Evolutionary conservation across 768 basidiomycete genomes (phyloP), one percentile per base, ranked within the genome.

Genomic region (Kwoniella newhampshirensis): DNA sequence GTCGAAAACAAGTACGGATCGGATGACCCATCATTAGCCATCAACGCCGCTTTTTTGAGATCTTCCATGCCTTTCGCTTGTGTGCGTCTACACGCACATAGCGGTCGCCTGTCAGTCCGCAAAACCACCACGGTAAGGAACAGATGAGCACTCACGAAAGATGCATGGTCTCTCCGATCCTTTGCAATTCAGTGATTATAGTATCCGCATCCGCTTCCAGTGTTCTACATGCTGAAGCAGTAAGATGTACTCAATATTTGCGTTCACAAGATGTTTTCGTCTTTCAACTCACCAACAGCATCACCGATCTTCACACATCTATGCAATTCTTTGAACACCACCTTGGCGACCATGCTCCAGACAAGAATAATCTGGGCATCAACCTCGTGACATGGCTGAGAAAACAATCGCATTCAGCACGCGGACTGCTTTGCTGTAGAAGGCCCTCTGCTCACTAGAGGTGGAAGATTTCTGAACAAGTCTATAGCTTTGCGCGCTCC

Each of bases 341-440:
- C 35, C 36, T 66, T 67, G 11, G 58, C 54, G 15, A 70, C 51
- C 57, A 73, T 65, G 20, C 62, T 61, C 71, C 68, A 73, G 9
- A 70, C 63, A 32, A 69, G 42, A 3, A 67, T 48, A 2, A 51
- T 32, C 50, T 67, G 63, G 13, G 65, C 54, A 25, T 73, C 71
- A 44, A 68, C 62, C 35, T 68, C 71, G n/a, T 51, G 36, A 15
- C 53, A 30, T 4, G 71, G 63, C 71, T 72, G 26, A 3, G 39
- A 18, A 23, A 49, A 11, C 3, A 27, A 28, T n/a, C n/a, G 4
- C 18, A 2, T 36, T n/a, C 25, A 25, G 32, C 41, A 9, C n/a
- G 15, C 17, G 21, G 11, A 54, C 23, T 18, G 41, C 2, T 43
- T 47, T 15, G 36, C 4, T 20, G 15, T 17, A 6, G 28, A 17